Conservation (phyloP, 345 rosid species). For the Streptanthus diversifolius region DNA sequence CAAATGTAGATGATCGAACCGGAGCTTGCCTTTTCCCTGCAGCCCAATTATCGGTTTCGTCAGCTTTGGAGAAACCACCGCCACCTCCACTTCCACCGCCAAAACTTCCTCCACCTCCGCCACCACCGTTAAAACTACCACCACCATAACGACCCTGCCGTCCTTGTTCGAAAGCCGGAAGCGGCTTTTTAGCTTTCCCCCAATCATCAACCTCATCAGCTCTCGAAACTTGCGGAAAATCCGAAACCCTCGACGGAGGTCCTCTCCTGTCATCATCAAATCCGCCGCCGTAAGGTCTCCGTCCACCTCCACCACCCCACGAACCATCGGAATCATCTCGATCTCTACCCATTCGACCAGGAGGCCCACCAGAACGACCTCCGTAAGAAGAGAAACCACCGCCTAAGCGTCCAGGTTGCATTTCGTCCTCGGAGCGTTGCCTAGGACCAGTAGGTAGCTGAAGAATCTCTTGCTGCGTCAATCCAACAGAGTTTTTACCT, state of each 20-base stretch:
- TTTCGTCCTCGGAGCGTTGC: conserved; percentile 79
- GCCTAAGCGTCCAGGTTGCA: conserved; percentile 70
- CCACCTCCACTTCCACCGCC: conserved; percentile 26
- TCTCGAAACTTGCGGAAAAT: conserved; percentile 70
- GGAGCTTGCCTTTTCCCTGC: conserved; percentile 49
- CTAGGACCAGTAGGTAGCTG: conserved; percentile 86
- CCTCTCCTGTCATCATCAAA: conserved; percentile 79
- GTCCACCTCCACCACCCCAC: conserved; percentile 51
- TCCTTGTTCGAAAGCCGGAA: conserved; percentile 52
- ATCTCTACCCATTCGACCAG: conserved; percentile 42
- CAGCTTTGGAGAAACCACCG: conserved; percentile 69
- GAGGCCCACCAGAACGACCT: conserved; percentile 37
- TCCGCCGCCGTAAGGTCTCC: conserved; percentile 73
- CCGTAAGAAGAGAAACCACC: conserved; percentile 81
- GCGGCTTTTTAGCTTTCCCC: conserved; percentile 58
- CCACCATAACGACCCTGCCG: conserved; percentile 55
- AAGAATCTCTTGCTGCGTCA: conserved; percentile 79
- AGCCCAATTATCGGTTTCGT: conserved; percentile 81
- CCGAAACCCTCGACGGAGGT: conserved; percentile 70
- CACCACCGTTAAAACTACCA: neutral
- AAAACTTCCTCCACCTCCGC: neutral
- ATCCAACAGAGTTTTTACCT: conserved; percentile 37
- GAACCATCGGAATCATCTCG: conserved; percentile 49
- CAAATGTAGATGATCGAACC: conserved; percentile 53
- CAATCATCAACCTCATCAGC: conserved; percentile 93